Percentiles rank a stretch among this genome's conserved stretches.
phyloP scores from a whole-genome alignment of 257 asterid genomes.

The Solanum ossicruentum region DNA sequence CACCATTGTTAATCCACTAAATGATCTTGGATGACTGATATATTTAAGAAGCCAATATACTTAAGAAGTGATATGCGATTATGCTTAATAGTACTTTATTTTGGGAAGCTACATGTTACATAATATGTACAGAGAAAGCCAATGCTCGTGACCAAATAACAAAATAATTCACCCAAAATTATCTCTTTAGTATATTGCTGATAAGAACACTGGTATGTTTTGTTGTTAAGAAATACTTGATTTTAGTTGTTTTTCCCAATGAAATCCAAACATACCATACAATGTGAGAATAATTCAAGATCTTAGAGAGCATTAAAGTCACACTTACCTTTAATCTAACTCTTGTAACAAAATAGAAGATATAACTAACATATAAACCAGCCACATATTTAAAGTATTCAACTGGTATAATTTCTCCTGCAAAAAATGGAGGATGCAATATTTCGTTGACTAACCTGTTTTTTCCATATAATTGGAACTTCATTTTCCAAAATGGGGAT shows the following conservation, averaged over 20 bases:
- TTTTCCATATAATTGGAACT: not conserved
- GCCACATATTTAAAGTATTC: not conserved
- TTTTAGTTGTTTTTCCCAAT: not conserved
- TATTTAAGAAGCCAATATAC: not conserved
- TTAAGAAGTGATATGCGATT: not conserved
- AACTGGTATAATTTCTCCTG: not conserved
- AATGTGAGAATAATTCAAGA: not conserved
- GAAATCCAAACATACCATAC: not conserved
- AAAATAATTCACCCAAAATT: not conserved
- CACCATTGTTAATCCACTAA: not conserved
- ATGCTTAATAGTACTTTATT: not conserved
- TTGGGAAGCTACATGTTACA: not conserved
- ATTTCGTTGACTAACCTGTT: not conserved
- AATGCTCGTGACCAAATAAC: not conserved
- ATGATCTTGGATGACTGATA: not conserved
- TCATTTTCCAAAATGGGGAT: not conserved
- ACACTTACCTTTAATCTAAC: not conserved
- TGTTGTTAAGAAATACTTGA: not conserved
- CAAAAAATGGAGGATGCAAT: not conserved
- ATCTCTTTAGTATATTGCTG: not conserved
- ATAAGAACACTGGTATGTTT: not conserved
- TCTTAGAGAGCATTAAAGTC: not conserved
- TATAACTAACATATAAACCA: not conserved
- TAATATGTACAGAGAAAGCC: not conserved
- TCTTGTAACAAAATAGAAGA: not conserved